Evolutionary conservation across 2,329 filamentous ascomycete species (phyloP).

Genomic region (Cadophora luteo-olivacea): DNA sequence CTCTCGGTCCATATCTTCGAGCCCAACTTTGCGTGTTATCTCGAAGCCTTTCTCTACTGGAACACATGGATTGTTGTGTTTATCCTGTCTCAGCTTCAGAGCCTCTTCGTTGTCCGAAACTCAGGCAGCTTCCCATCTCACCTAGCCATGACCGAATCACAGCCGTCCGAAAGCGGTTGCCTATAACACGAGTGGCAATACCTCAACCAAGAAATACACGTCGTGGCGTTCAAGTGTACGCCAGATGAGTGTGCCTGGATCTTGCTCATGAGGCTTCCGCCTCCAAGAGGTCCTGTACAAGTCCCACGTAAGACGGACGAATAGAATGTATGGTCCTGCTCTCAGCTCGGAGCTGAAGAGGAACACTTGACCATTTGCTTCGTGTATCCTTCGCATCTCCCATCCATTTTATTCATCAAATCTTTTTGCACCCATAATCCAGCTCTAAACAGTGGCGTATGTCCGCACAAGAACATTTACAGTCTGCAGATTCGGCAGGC

Average conservation of each 20-base stretch:
- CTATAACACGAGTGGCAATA: conserved; percentile 6
- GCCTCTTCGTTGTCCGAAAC: not conserved
- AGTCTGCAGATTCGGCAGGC: not conserved
- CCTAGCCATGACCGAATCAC: conserved; percentile 24
- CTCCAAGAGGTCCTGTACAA: conserved; percentile 1
- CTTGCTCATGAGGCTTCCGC: conserved; percentile 3
- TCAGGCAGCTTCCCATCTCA: not conserved
- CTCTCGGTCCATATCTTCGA: no score
- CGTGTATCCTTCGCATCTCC: not conserved
- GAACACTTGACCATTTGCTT: conserved; percentile 5
- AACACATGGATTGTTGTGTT: no score
- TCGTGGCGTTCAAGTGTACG: conserved; percentile 5
- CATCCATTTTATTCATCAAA: not conserved
- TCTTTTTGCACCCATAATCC: not conserved
- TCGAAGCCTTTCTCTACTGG: no score
- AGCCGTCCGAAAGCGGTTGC: conserved; percentile 23
- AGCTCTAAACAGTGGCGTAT: not conserved
- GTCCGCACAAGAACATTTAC: not conserved
- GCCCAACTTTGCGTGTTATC: no score
- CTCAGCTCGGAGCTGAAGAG: not conserved
- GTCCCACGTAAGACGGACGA: conserved; percentile 18
- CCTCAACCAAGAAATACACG: not conserved
- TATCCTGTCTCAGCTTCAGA: no score
- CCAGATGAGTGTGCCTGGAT: conserved; percentile 3
- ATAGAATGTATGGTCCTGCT: conserved; percentile 2